Evolutionary conservation across 306 rosid species (phyloP), one percentile per base, ranked within the genome.

Genomic region (Citrullus amarus): DNA sequence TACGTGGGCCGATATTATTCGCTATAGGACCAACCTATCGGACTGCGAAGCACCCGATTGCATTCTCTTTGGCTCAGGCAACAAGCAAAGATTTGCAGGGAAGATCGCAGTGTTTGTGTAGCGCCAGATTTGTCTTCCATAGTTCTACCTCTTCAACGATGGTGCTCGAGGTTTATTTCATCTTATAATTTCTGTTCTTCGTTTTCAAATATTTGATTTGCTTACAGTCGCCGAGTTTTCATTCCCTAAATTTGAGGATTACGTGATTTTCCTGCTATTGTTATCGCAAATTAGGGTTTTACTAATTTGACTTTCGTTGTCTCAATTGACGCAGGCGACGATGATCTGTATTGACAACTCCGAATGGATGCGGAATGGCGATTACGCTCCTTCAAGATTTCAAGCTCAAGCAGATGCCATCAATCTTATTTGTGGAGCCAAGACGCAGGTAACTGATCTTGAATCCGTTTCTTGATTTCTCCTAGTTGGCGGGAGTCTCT

Each of bases 341-440:
- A 88, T 96, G 97, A 96, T 96, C 86, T 92, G 98, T 65, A 89
- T 96, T 53, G 99, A 96, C 82, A 91, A 96, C 84, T 96, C 98
- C 9, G 97, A 96, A 79, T 96, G 99, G 99, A 92, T 91, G 97
- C 91, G 98, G 14, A 94, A 94, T 70, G 98, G 98, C 5, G 98
- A 94, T 68, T 94, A 90, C 69, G 9, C 94, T 38, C 98, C 98
- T 32, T 85, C 93, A 48, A 90, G 98, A 78, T 89, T 94, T 87
- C 92, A 88, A 88, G 96, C 97, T 68, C 98, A 89, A 84, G 86
- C 94, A 6, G 98, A 94, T 51, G 92, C 98, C 79, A 92, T 92
- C 43, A 94, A 92, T 84, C 89, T 92, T 73, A 94, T 94, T 75
- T 94, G 98, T 65, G 98, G 98, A 57, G 98, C 98, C 69, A 94